Evolutionary conservation across 345 rosid genomes (phyloP).

Genomic region (Reutealis trisperma): DNA sequence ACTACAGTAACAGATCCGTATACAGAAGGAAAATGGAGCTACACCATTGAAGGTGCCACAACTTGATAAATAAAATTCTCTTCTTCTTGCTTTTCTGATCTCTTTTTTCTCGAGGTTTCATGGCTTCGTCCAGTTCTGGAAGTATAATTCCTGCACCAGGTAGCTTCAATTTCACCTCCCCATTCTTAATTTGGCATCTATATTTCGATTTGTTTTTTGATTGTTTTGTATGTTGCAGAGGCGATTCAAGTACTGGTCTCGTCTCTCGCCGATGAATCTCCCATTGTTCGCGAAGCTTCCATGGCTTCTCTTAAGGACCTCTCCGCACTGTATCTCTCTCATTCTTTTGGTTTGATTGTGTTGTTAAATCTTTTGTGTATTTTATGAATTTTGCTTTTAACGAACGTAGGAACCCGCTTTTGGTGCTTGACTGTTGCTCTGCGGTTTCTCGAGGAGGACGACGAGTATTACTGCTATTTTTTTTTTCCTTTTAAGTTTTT

Average conservation of each 20-base stretch:
- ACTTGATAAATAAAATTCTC: too few relatives aligned
- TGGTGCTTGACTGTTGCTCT: constrained; percentile 90
- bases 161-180: constrained; percentile 15
- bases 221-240: constrained; percentile 42
- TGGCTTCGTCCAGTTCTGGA: constrained; percentile 85
- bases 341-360: neutral
- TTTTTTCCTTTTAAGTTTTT: constrained; percentile 1
- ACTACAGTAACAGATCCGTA: too few relatives aligned
- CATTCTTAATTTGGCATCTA: neutral
- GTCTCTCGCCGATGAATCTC: constrained; percentile 83
- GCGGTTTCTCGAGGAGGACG: constrained; percentile 88
- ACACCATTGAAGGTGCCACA: too few relatives aligned
- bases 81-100: too few relatives aligned
- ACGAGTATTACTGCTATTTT: constrained; percentile 45
- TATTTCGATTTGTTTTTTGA: too few relatives aligned
- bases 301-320: constrained; percentile 83
- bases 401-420: constrained; percentile 71
- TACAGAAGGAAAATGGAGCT: too few relatives aligned
- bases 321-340: constrained; percentile 52
- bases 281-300: constrained; percentile 69
- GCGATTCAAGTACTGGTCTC: constrained; percentile 84
- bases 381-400: too few relatives aligned
- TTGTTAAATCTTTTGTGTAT: neutral
- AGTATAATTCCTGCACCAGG: constrained; percentile 73
- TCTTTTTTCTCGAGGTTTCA: constrained; percentile 12